phyloP scores from a whole-genome alignment of 1,284 basidiomycete species.

The Neotropicomus parvogracilis region DNA sequence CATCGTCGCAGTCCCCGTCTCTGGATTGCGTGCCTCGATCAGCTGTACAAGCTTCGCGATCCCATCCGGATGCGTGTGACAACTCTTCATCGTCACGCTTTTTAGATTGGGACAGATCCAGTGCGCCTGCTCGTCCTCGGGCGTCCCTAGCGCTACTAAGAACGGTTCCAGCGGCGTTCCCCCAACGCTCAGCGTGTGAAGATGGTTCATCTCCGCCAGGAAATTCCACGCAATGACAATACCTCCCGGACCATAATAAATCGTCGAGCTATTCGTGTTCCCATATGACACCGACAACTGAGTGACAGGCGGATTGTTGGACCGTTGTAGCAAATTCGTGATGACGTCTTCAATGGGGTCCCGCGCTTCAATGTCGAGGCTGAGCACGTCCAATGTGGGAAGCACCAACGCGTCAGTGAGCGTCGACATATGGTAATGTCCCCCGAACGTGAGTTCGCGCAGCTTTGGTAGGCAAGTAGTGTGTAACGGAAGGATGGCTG shows the following conservation, averaged over 20 bases:
- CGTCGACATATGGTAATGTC: slow-evolving; percentile 58
- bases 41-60: slow-evolving; percentile 63
- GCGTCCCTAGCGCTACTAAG: slow-evolving; percentile 49
- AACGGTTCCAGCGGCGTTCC: slow-evolving; percentile 61
- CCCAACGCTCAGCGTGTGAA: slow-evolving; percentile 58
- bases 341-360: slow-evolving; percentile 68
- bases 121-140: slow-evolving; percentile 53
- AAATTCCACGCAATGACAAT: slow-evolving; percentile 49
- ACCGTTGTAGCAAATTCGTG: slow-evolving; percentile 53
- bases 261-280: slow-evolving; percentile 37
- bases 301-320: slow-evolving; percentile 50
- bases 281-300: slow-evolving; percentile 60
- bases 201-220: slow-evolving; percentile 42
- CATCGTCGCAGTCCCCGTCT: slow-evolving; percentile 31
- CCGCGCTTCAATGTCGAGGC: slow-evolving; percentile 62
- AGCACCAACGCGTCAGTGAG: slow-evolving; percentile 60
- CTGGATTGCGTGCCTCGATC: slow-evolving; percentile 65
- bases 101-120: slow-evolving; percentile 62
- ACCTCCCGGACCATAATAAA: slow-evolving; percentile 42
- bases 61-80: slow-evolving; percentile 58
- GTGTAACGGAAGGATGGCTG: slow-evolving; percentile 57
- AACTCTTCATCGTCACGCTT: slow-evolving; percentile 54
- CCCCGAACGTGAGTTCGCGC: slow-evolving; percentile 55
- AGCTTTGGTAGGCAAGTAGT: slow-evolving; percentile 49
- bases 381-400: slow-evolving; percentile 52